These are phyloP conservation scores for Berberis vulgaris DNA, from an alignment of 164 flowering plant genomes.

Conservation along the genomic window DNA sequence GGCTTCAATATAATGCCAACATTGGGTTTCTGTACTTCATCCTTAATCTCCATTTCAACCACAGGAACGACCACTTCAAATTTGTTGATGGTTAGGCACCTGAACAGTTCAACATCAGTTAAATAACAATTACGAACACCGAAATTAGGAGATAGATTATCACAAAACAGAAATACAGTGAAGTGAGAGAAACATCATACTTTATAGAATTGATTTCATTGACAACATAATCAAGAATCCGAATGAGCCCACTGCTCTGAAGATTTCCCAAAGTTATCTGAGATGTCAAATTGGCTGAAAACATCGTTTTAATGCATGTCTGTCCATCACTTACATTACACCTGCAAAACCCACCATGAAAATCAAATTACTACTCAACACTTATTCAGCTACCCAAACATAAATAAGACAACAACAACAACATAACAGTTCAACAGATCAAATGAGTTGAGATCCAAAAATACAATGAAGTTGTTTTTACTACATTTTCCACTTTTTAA, in stretches of 20 bases:
- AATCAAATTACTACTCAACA: not conserved
- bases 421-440: not conserved
- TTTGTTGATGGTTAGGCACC: conserved; percentile 31
- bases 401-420: too few species aligned
- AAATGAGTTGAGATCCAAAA: too few species aligned
- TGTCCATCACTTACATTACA: conserved; percentile 75
- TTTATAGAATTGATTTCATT: conserved; percentile 77
- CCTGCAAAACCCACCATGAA: conserved; percentile 22
- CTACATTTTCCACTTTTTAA: too few species aligned
- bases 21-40: conserved; percentile 53
- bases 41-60: conserved; percentile 55
- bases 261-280: conserved; percentile 65
- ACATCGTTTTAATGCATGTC: conserved; percentile 52
- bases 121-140: not conserved
- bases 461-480: too few species aligned
- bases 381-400: not conserved
- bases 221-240: conserved; percentile 60
- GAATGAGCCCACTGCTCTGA: conserved; percentile 75
- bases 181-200: conserved; percentile 23
- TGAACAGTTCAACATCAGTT: conserved; percentile 9
- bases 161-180: too few species aligned
- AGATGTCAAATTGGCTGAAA: conserved; percentile 48
- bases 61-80: conserved; percentile 80
- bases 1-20: conserved; percentile 63
- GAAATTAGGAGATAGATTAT: too few species aligned